Evolutionary conservation across 352 stramenopile genomes (phyloP).

Genomic region (Pythium sukuiense): DNA sequence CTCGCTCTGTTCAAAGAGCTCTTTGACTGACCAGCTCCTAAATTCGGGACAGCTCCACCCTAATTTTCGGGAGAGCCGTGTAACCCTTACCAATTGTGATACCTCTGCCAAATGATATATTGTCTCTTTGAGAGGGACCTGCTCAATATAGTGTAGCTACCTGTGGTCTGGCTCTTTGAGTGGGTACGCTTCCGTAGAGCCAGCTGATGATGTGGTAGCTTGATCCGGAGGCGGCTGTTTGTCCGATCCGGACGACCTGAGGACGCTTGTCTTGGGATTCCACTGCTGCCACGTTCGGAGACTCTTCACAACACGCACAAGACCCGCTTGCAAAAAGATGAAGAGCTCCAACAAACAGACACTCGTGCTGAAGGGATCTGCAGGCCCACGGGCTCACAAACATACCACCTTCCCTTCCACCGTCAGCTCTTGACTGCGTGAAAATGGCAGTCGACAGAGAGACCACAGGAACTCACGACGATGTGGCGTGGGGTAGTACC

Average conservation of each 20-base stretch:
- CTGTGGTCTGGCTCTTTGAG: background rate
- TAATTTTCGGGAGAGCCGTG: too few relatives aligned
- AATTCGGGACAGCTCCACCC: background rate
- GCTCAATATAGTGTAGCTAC: too few relatives aligned
- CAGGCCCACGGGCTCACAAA: too few relatives aligned
- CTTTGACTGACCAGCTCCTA: background rate
- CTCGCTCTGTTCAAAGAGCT: background rate
- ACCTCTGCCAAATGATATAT: too few relatives aligned
- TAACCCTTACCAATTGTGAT: too few relatives aligned
- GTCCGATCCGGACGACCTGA: background rate
- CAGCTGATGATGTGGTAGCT: background rate
- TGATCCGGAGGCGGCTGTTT: background rate
- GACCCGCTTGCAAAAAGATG: too few relatives aligned
- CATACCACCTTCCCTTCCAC: too few relatives aligned
- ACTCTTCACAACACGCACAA: background rate
- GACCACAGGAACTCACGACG: background rate
- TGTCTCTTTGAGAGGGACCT: too few relatives aligned
- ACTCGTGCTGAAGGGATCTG: background rate
- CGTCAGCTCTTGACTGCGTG: too few relatives aligned
- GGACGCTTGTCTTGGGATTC: background rate
- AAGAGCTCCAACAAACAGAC: background rate
- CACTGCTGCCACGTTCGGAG: background rate
- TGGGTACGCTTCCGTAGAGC: background rate
- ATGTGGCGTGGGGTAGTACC: background rate
- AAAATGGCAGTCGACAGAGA: background rate